Evolutionary conservation across 2,329 filamentous ascomycete species (phyloP).

Genomic region (Calonectria leucothoes): DNA sequence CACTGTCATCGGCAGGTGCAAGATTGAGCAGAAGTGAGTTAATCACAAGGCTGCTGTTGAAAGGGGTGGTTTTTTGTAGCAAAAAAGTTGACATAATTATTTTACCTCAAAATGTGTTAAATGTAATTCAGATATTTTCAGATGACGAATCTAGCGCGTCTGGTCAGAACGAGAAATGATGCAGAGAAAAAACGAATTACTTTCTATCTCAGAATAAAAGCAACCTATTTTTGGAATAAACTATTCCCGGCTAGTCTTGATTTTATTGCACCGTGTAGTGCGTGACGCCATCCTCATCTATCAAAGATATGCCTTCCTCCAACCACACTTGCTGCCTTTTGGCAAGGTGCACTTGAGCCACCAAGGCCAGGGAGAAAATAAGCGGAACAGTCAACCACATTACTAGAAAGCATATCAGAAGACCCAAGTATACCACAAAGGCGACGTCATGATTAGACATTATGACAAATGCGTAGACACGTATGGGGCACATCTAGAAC

Average conservation of each 20-base stretch:
- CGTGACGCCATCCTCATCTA: constrained; percentile 16
- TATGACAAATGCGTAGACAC: background rate
- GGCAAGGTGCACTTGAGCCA: constrained; percentile 20
- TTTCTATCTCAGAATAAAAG: background rate
- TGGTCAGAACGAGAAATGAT: background rate
- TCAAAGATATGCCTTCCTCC: constrained; percentile 24
- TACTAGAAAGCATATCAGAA: constrained; percentile 27
- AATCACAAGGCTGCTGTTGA: background rate
- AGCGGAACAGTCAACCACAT: constrained; percentile 34
- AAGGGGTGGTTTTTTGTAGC: background rate
- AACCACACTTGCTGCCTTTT: constrained; percentile 26
- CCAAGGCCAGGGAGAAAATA: constrained; percentile 21
- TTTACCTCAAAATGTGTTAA: background rate
- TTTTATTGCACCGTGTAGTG: background rate
- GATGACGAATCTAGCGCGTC: background rate
- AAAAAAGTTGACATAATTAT: background rate
- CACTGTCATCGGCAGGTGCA: background rate
- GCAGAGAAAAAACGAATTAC: background rate
- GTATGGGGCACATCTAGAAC: background rate
- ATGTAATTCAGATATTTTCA: background rate
- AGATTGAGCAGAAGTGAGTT: background rate
- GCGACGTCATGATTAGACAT: constrained; percentile 35
- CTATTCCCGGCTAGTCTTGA: too few species aligned
- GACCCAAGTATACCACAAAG: constrained; percentile 30
- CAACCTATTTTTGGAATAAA: background rate